Evolutionary conservation across 1,284 basidiomycete genomes (phyloP).

Genomic region (Ganoderma multipileum): DNA sequence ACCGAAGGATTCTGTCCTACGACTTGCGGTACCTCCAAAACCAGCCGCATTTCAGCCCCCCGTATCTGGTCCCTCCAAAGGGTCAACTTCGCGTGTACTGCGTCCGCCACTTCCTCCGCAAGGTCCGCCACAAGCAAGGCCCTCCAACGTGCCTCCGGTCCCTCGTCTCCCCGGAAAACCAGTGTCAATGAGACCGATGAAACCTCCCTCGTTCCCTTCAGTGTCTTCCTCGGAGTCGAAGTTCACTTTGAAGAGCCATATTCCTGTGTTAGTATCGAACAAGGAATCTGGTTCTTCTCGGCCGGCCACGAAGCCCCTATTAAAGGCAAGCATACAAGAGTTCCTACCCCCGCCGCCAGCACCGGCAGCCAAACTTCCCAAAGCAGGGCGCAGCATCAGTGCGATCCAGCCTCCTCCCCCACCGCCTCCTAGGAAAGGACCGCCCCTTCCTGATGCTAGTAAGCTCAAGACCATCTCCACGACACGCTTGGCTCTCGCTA

Average conservation of each 20-base stretch:
- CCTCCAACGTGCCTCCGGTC: conserved; percentile 3
- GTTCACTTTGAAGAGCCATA: conserved; percentile 14
- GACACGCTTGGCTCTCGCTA: conserved; percentile 50
- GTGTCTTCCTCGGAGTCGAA: neutral
- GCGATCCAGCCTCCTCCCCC: conserved; percentile 24
- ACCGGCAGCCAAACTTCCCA: conserved; percentile 5
- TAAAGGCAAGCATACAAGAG: conserved; percentile 17
- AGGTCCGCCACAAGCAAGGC: conserved; percentile 1
- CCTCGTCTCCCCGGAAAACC: neutral
- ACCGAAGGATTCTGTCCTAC: neutral
- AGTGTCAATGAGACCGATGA: neutral
- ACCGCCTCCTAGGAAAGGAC: conserved; percentile 2
- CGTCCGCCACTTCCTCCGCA: neutral
- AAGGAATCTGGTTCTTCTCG: neutral
- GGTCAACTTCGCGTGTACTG: neutral
- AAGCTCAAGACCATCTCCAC: conserved; percentile 50
- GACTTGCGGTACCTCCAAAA: neutral
- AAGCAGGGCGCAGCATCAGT: conserved; percentile 12
- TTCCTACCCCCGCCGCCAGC: conserved; percentile 18
- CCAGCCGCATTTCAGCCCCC: neutral
- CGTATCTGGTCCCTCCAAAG: conserved; percentile 10
- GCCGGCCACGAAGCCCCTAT: conserved; percentile 12
- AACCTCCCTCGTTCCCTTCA: conserved; percentile 7
- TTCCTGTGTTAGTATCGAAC: neutral
- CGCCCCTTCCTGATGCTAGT: conserved; percentile 14